These are phyloP conservation scores for Eragrostis tef DNA, from an alignment of 202 grass and related monocot genomes.

Conservation along the genomic window DNA sequence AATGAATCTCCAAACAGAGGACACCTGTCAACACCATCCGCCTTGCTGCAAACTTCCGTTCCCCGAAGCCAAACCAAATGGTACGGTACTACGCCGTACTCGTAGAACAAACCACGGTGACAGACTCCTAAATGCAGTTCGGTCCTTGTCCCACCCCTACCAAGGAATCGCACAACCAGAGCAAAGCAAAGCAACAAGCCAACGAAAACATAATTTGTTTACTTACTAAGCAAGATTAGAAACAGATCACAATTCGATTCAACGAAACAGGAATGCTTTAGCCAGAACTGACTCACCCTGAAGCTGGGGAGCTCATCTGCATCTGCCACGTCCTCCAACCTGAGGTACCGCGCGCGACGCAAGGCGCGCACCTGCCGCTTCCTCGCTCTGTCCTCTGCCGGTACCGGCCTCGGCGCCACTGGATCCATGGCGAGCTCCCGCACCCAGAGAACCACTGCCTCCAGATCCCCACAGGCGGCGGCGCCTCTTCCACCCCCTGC, in stretches of 20 bases:
- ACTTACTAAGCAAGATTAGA: neutral
- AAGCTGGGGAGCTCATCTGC: conserved; percentile 63
- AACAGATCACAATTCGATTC: conserved; percentile 35
- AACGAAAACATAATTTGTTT: neutral
- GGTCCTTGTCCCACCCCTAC: conserved; percentile 16
- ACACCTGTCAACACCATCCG: conserved; percentile 42
- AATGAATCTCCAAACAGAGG: conserved; percentile 39
- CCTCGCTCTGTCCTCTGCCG: conserved; percentile 43
- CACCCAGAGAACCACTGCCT: conserved; percentile 53
- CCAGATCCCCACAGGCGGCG: conserved; percentile 52
- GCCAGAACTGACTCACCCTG: conserved; percentile 50
- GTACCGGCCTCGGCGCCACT: conserved; percentile 38
- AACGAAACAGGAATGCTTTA: conserved; percentile 35
- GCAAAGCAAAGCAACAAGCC: conserved; percentile 35
- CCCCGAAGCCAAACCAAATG: conserved; percentile 35
- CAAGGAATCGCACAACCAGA: conserved; percentile 13
- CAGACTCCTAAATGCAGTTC: conserved; percentile 49
- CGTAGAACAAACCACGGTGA: neutral
- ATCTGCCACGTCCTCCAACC: conserved; percentile 55
- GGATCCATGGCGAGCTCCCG: conserved; percentile 62
- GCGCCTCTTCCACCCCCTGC: conserved; percentile 21
- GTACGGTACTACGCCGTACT: conserved; percentile 12
- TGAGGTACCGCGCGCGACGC: conserved; percentile 67
- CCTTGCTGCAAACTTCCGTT: conserved; percentile 20
- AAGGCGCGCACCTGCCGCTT: conserved; percentile 58